Percentiles rank a stretch among this genome's conserved stretches.
Conservation (phyloP, 139 green algal species). For the Coelastrella sp. region DNA sequence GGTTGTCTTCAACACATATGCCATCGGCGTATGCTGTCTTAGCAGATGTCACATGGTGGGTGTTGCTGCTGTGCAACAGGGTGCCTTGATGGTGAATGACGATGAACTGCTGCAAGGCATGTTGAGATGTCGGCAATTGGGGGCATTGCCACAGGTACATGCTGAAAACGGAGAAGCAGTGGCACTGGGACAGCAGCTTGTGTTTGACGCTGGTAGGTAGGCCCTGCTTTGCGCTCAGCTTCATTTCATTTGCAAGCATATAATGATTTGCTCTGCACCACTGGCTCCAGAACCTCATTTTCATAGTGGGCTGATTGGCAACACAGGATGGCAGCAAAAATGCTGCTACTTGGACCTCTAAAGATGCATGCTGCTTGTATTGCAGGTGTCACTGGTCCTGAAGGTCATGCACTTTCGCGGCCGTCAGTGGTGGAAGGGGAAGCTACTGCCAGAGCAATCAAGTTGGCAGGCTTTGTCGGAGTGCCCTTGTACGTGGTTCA, state of each 20-base stretch:
- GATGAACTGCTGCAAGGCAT: constrained; percentile 89
- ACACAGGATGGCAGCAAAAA: too few species aligned
- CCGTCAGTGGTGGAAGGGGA: constrained; percentile 90
- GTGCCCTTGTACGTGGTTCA: constrained; percentile 98
- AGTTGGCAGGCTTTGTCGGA: constrained; percentile 83
- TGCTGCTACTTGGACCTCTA: too few species aligned
- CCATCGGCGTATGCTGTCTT: too few species aligned
- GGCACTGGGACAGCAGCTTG: constrained; percentile 71
- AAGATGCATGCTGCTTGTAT: constrained; percentile 55
- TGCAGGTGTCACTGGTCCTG: constrained; percentile 83
- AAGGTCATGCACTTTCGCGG: constrained; percentile 90
- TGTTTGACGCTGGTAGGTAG: constrained; percentile 56
- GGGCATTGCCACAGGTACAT: constrained; percentile 90
- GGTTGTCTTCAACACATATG: too few species aligned
- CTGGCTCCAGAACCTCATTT: too few species aligned
- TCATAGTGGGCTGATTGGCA: too few species aligned
- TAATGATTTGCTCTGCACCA: too few species aligned
- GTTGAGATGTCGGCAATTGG: constrained; percentile 84
- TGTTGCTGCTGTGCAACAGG: too few species aligned
- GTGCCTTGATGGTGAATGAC: constrained; percentile 76
- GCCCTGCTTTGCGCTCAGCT: neutral
- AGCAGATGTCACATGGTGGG: too few species aligned
- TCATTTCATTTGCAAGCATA: too few species aligned
- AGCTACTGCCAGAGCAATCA: constrained; percentile 88
- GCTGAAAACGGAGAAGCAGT: constrained; percentile 95